A percentile compares a stretch with the other conserved stretches of the same genome.
phyloP scores from a whole-genome alignment of 176 grass and related monocot genomes.

The Bromus sterilis region DNA sequence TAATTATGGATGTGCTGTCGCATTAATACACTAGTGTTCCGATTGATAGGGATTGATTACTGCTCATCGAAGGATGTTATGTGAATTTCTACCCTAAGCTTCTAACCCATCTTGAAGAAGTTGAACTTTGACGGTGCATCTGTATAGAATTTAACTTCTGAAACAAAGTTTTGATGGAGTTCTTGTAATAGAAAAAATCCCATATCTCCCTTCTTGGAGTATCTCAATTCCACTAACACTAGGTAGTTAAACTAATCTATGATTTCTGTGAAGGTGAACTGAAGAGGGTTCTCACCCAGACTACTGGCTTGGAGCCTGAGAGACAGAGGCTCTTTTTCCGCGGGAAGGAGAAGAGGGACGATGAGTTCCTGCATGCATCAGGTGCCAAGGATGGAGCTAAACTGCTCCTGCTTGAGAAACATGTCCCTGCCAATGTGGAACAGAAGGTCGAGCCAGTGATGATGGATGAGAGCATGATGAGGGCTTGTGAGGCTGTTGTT shows the following conservation, averaged over 20 bases:
- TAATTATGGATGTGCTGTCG: neutral
- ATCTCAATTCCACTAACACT: neutral
- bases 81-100: neutral
- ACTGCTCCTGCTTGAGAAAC: slow-evolving; percentile 67
- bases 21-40: neutral
- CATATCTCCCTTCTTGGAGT: neutral
- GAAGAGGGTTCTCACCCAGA: slow-evolving; percentile 54
- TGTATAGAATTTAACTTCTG: neutral
- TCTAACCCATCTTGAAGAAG: neutral
- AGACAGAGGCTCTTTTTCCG: slow-evolving; percentile 78
- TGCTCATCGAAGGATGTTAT: neutral
- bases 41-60: neutral
- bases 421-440: slow-evolving; percentile 40
- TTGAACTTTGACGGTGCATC: neutral
- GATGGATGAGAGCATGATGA: slow-evolving; percentile 56
- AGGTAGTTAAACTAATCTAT: neutral
- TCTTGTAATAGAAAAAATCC: neutral
- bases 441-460: slow-evolving; percentile 37
- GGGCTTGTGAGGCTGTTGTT: slow-evolving; percentile 56
- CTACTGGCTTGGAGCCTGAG: slow-evolving; percentile 56
- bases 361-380: slow-evolving; percentile 54
- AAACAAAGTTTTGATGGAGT: neutral
- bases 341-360: slow-evolving; percentile 76
- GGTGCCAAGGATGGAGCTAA: slow-evolving; percentile 83
- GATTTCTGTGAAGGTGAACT: slow-evolving; percentile 59